These are phyloP conservation scores for Phytopythium chamaehyphon DNA, from an alignment of 352 stramenopile species.

Conservation along the genomic window DNA sequence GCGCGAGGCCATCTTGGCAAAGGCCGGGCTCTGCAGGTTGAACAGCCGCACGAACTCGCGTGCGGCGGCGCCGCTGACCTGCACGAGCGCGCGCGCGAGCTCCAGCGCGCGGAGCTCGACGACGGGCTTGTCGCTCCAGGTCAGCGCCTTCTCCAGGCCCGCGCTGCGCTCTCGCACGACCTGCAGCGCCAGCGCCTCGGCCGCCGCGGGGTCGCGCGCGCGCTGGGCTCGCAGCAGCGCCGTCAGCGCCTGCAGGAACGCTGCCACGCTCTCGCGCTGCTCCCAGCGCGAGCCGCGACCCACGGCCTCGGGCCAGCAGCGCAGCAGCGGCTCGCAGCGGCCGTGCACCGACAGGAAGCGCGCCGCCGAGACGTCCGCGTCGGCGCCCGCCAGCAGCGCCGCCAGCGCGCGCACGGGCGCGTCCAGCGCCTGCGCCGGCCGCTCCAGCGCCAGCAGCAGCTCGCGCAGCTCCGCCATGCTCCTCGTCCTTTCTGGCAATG, in stretches of 20 bases:
- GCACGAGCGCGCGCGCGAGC: conserved; percentile 43
- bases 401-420: conserved; percentile 40
- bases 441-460: conserved; percentile 62
- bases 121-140: conserved; percentile 82
- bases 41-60: conserved; percentile 77
- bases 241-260: conserved; percentile 55
- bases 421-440: conserved; percentile 55
- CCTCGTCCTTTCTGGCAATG: conserved; percentile 1
- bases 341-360: conserved; percentile 55
- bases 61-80: conserved; percentile 33
- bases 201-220: conserved; percentile 21
- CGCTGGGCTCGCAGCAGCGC: conserved; percentile 35
- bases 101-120: conserved; percentile 72
- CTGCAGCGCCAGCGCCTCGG: conserved; percentile 59
- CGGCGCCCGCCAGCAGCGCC: conserved; percentile 12
- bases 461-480: conserved; percentile 39
- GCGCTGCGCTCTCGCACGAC: conserved; percentile 66
- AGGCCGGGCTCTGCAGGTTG: conserved; percentile 65
- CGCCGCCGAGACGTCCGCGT: conserved; percentile 8
- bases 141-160: conserved; percentile 65
- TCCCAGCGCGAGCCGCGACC: conserved; percentile 51
- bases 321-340: conserved; percentile 52
- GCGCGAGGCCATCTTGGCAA: conserved; percentile 51
- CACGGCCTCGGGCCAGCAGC: conserved; percentile 57
- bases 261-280: conserved; percentile 62